Evolutionary conservation across 2,329 filamentous ascomycete genomes (phyloP).

Genomic region (Ophiostoma tasmaniense): DNA sequence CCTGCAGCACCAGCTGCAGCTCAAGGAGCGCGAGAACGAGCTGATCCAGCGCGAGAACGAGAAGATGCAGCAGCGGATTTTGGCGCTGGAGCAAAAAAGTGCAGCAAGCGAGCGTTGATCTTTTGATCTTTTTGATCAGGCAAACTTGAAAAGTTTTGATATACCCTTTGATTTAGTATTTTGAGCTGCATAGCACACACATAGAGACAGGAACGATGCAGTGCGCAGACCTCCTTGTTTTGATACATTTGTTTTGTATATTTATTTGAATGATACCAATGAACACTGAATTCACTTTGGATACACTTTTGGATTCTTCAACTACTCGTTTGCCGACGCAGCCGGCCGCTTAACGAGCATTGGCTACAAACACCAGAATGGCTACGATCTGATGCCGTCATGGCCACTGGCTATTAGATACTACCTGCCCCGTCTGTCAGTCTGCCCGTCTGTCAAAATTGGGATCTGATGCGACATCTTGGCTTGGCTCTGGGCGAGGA

Average conservation of each 20-base stretch:
- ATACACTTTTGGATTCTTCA: not conserved
- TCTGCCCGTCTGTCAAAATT: not conserved
- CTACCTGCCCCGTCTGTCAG: not conserved
- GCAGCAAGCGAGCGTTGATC: not conserved
- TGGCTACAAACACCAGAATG: not conserved
- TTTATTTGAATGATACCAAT: not conserved
- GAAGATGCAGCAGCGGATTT: not conserved
- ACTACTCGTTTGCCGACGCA: not conserved
- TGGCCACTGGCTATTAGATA: not conserved
- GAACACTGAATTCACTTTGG: not conserved
- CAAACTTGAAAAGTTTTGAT: not conserved
- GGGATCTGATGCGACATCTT: not conserved
- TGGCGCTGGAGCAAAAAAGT: slow-evolving; percentile 8
- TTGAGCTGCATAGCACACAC: not conserved
- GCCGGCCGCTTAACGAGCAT: not conserved
- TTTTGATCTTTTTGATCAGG: too few species aligned
- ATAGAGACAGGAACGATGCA: not conserved
- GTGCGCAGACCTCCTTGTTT: not conserved
- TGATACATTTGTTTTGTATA: not conserved
- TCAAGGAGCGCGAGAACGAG: slow-evolving; percentile 12
- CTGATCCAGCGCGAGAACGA: slow-evolving; percentile 11
- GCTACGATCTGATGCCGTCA: not conserved
- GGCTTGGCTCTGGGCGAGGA: not conserved
- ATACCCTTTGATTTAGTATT: not conserved
- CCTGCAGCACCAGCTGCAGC: slow-evolving; percentile 12